Evolutionary conservation across 345 rosid species (phyloP), one percentile per base, ranked within the genome.

Genomic region (Brassica napus): DNA sequence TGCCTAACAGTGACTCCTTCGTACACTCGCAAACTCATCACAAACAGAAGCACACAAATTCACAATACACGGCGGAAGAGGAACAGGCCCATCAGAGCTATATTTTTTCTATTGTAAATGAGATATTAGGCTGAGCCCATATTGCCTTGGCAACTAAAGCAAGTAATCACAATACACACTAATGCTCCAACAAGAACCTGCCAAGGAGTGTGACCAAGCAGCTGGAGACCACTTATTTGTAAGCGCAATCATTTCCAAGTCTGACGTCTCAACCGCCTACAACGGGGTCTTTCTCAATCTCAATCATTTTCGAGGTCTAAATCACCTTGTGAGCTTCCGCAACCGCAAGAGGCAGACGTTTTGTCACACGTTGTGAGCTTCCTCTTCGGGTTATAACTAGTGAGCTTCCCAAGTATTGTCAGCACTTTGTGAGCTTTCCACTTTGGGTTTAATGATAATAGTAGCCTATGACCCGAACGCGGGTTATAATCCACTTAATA

Each of bases 11-110:
- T 71, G 34, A 65, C 30, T 59, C 72, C 77, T 67, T 59, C 73
- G 35, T 32, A 39, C 1, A 10, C 47, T 39, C 47, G 47, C 47
- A 9, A 39, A 39, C 47, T 39, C 47, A 2, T 39, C 47, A 39
- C 47, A 39, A 9, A 77, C 69, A 73, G 72, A 57, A 86, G 28
- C 67, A 39, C 68, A 72, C 64, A 60, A 55, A 62, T 26, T 65
- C 24, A 71, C 44, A 65, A 31, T 4, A 16, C 64, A 49, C 49
- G 60, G 39, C 1, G 39, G 39, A 8, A 39, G 3, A 39, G 44
- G 44, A 39, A 8, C 44, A 12, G 44, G 44, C 12, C 52, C 52
- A 42, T 42, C 52, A 47, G 54, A 47, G 54, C 54, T 39, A 39
- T 39, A 39, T 39, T 8, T 35, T 39, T 39, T n/a, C 57, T n/a